Conservation (phyloP, 306 rosid genomes). For the Cicer bijugum region DNA sequence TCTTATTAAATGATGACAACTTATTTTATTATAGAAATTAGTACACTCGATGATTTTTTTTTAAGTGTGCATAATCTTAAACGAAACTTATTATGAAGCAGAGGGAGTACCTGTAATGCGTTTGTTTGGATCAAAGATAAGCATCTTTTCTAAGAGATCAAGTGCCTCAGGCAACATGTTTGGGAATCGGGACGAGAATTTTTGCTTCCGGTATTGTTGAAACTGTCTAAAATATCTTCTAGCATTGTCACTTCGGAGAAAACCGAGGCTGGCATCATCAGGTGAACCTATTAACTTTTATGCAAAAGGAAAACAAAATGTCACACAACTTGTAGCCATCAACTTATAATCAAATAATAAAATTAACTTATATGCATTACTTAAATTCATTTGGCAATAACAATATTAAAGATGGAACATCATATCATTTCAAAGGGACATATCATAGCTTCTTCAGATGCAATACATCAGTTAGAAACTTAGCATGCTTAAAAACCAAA, state of each 20-base stretch:
- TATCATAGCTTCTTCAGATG: conserved; percentile 36
- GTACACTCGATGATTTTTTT: no score
- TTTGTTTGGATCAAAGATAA: conserved; percentile 88
- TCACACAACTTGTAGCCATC: conserved; percentile 41
- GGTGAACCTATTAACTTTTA: conserved; percentile 94
- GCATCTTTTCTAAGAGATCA: conserved; percentile 96
- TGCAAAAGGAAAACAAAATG: conserved; percentile 47
- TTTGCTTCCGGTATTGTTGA: conserved; percentile 91
- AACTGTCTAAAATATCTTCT: conserved; percentile 94
- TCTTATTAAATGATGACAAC: no score
- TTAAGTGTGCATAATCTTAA: no score
- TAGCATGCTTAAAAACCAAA: conserved; percentile 25
- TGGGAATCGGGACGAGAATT: conserved; percentile 82
- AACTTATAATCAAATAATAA: conserved; percentile 13
- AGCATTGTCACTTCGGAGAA: conserved; percentile 97
- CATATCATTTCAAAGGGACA: conserved; percentile 13
- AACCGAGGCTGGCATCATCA: conserved; percentile 91
- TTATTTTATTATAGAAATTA: no score
- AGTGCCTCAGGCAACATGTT: conserved; percentile 80
- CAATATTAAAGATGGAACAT: conserved; percentile 20
- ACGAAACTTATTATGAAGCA: no score
- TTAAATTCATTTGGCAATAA: conserved; percentile 6
- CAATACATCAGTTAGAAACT: conserved; percentile 27
- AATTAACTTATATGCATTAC: conserved; percentile 32
- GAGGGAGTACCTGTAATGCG: conserved; percentile 76